Conservation (phyloP, 208 protist genomes). For the Leishmania aethiopica region DNA sequence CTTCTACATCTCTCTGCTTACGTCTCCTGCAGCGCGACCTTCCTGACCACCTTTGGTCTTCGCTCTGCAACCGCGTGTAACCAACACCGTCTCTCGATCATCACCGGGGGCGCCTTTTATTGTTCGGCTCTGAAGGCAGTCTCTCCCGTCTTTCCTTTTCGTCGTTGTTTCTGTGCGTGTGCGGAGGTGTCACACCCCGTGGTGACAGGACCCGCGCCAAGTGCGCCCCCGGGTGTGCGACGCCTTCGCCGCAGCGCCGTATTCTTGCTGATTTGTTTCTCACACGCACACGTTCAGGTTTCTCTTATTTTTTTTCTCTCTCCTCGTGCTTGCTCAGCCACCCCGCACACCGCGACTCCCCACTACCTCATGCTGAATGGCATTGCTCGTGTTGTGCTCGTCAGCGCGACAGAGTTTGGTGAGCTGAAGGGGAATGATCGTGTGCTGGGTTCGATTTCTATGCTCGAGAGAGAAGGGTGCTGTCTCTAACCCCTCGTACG, state of each 20-base stretch:
- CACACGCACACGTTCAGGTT: neutral
- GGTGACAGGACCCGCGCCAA: too few species aligned
- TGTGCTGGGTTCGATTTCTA: neutral
- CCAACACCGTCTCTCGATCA: neutral
- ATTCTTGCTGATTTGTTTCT: neutral
- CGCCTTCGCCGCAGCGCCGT: neutral
- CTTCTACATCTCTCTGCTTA: neutral
- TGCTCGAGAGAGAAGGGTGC: neutral
- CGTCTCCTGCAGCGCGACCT: neutral
- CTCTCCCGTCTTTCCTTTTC: neutral
- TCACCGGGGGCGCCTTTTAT: neutral
- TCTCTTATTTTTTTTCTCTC: neutral
- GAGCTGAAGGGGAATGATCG: neutral
- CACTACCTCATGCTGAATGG: neutral
- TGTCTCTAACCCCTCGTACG: neutral
- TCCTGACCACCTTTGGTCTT: neutral
- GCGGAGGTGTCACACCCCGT: too few species aligned
- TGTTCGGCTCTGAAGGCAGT: too few species aligned
- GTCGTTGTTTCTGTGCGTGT: neutral
- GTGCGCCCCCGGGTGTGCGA: neutral
- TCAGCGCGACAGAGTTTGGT: neutral
- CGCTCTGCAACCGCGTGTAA: too few species aligned
- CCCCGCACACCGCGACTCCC: neutral
- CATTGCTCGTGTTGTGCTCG: neutral
- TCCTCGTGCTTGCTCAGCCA: neutral